Evolutionary conservation across 2,329 filamentous ascomycete genomes (phyloP).

Genomic region (Tolypocladium pustulatum): DNA sequence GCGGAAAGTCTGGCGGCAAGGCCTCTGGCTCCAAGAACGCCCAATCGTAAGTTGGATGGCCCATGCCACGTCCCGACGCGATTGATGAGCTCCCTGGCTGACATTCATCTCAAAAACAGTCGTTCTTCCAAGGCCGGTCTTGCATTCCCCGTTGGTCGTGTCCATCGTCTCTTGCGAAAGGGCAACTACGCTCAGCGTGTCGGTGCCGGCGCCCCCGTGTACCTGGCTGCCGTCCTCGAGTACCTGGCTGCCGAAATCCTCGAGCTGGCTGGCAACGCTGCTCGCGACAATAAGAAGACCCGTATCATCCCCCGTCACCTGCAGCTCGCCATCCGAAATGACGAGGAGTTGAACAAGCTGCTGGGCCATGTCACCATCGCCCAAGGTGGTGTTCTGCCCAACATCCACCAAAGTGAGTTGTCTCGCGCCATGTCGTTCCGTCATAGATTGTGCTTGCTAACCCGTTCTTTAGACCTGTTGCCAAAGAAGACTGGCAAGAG

Average conservation of each 20-base stretch:
- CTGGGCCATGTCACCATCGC: slow-evolving; percentile 93
- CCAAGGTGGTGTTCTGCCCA: slow-evolving; percentile 92
- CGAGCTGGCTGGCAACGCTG: slow-evolving; percentile 96
- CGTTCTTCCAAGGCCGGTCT: slow-evolving; percentile 99
- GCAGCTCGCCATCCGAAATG: slow-evolving; percentile 97
- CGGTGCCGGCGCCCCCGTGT: slow-evolving; percentile 94
- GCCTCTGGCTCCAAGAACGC: slow-evolving; percentile 98
- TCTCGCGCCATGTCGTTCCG: not conserved
- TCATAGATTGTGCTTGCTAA: slow-evolving; percentile 23
- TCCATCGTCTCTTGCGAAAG: slow-evolving; percentile 97
- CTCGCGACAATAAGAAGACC: slow-evolving; percentile 99
- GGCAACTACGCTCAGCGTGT: slow-evolving; percentile 99
- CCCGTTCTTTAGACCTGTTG: slow-evolving; percentile 62
- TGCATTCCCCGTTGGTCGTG: slow-evolving; percentile 97
- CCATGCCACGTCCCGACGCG: not conserved
- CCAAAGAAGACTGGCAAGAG: slow-evolving; percentile 98
- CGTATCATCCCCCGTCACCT: slow-evolving; percentile 99
- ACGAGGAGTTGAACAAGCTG: slow-evolving; percentile 99
- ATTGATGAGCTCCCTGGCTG: not conserved
- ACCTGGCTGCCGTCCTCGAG: slow-evolving; percentile 94
- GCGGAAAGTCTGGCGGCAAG: slow-evolving; percentile 99
- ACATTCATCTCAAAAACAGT: slow-evolving; percentile 38
- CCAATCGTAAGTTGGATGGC: slow-evolving; percentile 71
- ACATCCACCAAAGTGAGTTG: slow-evolving; percentile 89
- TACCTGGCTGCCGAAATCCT: slow-evolving; percentile 98